Conservation (phyloP, 495 filamentous ascomycete species). For the Aspergillus affinis region DNA sequence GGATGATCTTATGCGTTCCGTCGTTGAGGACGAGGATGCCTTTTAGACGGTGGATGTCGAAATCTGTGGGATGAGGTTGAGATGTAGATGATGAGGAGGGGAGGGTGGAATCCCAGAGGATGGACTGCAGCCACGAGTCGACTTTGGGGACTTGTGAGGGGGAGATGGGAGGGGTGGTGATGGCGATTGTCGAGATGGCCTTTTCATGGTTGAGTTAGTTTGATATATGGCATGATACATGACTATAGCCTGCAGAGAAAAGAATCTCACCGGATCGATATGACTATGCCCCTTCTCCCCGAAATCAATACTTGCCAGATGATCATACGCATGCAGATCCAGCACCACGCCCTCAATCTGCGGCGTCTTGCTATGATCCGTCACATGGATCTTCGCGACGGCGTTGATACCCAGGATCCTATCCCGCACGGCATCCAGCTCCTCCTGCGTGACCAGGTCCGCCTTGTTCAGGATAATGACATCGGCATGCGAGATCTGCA, state of each 20-base stretch:
- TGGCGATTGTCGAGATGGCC: conserved; percentile 84
- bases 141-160: conserved; percentile 54
- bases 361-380: conserved; percentile 74
- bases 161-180: conserved; percentile 59
- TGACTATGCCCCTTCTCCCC: conserved; percentile 69
- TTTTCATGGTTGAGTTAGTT: conserved; percentile 27
- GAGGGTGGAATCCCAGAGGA: conserved; percentile 79
- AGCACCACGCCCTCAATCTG: conserved; percentile 80
- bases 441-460: conserved; percentile 73
- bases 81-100: conserved; percentile 34
- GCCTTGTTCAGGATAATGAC: conserved; percentile 91
- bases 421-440: conserved; percentile 62
- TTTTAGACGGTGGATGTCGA: conserved; percentile 84
- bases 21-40: conserved; percentile 64
- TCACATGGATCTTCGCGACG: conserved; percentile 80
- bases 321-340: conserved; percentile 91
- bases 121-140: conserved; percentile 78
- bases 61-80: conserved; percentile 33
- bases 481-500: conserved; percentile 97
- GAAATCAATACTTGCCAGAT: conserved; percentile 66
- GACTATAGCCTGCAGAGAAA: background rate
- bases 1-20: conserved; percentile 71
- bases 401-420: conserved; percentile 84
- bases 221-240: background rate
- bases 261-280: conserved; percentile 70